These are phyloP conservation scores for Solanum chiquidenum DNA, from an alignment of 257 asterid species.

Conservation along the genomic window DNA sequence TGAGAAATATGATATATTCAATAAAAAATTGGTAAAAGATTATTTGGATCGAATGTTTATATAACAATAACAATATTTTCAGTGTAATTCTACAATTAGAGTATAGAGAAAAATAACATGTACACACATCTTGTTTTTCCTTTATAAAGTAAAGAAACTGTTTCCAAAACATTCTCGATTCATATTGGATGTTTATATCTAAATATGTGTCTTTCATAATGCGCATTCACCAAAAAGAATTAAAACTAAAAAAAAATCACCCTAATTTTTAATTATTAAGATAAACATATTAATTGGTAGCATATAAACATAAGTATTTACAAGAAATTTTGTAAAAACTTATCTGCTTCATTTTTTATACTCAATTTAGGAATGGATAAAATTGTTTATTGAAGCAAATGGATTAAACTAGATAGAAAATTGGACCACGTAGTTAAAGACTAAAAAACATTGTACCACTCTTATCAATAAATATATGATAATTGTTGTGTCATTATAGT, in stretches of 20 bases:
- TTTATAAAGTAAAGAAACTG: background rate
- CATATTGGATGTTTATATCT: background rate
- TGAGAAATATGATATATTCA: background rate
- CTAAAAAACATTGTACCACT: background rate
- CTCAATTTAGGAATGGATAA: too few species aligned
- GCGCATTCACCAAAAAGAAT: background rate
- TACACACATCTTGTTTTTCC: background rate
- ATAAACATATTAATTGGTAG: background rate
- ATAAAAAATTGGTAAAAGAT: background rate
- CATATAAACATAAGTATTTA: background rate
- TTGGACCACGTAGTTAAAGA: background rate
- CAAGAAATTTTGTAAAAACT: background rate
- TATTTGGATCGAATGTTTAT: background rate
- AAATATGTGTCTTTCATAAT: background rate
- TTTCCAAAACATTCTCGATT: background rate
- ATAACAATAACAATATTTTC: too few species aligned
- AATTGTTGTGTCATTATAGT: background rate
- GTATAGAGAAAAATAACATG: rapidly evolving
- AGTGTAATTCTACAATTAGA: background rate
- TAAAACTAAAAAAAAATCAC: background rate
- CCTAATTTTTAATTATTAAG: too few species aligned
- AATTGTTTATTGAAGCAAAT: background rate
- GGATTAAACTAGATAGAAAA: background rate
- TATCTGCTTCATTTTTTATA: background rate
- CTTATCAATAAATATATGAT: background rate